Base-by-base conservation (phyloP, 148 eudicot genomes). In the Pouteria glomerata region DNA sequence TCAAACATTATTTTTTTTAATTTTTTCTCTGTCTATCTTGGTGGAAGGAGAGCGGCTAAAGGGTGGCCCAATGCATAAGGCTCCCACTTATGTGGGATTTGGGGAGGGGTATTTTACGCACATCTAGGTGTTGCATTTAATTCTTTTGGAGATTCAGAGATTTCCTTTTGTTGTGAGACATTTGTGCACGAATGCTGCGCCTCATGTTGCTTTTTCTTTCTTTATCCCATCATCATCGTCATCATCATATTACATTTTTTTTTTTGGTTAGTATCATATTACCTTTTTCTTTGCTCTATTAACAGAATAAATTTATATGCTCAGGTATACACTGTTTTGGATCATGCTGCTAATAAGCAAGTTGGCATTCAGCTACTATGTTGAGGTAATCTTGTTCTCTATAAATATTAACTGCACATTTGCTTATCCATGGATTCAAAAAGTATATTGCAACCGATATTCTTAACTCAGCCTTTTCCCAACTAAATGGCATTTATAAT, bases 341-440 rank as follows among this genome's bases (percentile, higher is more conserved):
- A 86, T 92, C 77, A 73, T 86, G 85, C 82, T 95, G 79, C 73
- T 95, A 19, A 77, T 89, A 75, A 80, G 97, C 92, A 95, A 95
- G 94, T 85, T 95, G 39, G 86, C 97, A 72, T 95, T 95, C 86
- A 95, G 99, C 83, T 95, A 84, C 79, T 95, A 88, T 83, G 96
- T 95, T 74, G 99, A 95, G 99, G 99, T 92, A 81, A 72, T 24
- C 10, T 70, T 48, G 42, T 69, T 41, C 51, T 55, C 23, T 26
- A 62, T 35, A 18, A 62, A 52, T 50, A 53, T 42, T 57, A 69
- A 21, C 8, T 5, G 34, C 26, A 65, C 71, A 24, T 48, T 34
- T 64, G 48, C 31, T 73, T 11, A 21, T 57, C 55, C 58, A 57
- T 65, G 50, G 39, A 65, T 26, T 66, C 45, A 51, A 56, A 45